These are phyloP conservation scores for Ophiocordyceps camponoti-saundersi DNA, from an alignment of 2,329 filamentous ascomycete species.

Conservation along the genomic window DNA sequence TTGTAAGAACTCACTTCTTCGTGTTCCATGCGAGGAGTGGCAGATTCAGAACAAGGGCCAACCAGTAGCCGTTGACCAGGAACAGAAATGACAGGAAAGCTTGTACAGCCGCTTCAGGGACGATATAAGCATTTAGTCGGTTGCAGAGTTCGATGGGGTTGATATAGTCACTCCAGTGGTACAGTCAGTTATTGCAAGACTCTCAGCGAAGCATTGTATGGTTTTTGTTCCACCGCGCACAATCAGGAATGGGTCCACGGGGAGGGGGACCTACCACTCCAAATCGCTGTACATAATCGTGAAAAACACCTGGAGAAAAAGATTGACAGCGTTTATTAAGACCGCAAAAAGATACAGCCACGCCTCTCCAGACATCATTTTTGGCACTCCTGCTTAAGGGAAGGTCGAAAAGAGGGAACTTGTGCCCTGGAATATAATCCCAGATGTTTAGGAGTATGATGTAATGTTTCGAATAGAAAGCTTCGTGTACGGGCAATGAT, in stretches of 20 bases:
- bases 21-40: slow-evolving; percentile 85
- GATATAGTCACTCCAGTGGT: slow-evolving; percentile 71
- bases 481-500: too few relatives aligned
- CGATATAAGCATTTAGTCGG: slow-evolving; percentile 98
- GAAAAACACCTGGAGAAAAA: slow-evolving; percentile 99
- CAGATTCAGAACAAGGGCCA: slow-evolving; percentile 80
- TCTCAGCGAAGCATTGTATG: background rate
- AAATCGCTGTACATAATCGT: slow-evolving; percentile 99
- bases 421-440: too few relatives aligned
- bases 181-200: too few relatives aligned
- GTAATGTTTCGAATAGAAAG: too few relatives aligned
- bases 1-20: slow-evolving; percentile 65
- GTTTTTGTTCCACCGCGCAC: background rate
- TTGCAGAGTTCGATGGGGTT: slow-evolving; percentile 99
- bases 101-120: slow-evolving; percentile 95
- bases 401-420: too few relatives aligned
- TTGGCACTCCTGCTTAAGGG: background rate
- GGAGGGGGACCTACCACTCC: slow-evolving; percentile 63
- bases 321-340: slow-evolving; percentile 98
- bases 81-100: slow-evolving; percentile 91
- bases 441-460: too few relatives aligned
- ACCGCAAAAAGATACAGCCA: slow-evolving; percentile 97
- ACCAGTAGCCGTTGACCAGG: slow-evolving; percentile 97
- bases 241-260: background rate
- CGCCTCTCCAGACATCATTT: slow-evolving; percentile 82